These are phyloP conservation scores for Lactarius sp. DNA, from an alignment of 768 basidiomycete genomes.

Conservation along the genomic window DNA sequence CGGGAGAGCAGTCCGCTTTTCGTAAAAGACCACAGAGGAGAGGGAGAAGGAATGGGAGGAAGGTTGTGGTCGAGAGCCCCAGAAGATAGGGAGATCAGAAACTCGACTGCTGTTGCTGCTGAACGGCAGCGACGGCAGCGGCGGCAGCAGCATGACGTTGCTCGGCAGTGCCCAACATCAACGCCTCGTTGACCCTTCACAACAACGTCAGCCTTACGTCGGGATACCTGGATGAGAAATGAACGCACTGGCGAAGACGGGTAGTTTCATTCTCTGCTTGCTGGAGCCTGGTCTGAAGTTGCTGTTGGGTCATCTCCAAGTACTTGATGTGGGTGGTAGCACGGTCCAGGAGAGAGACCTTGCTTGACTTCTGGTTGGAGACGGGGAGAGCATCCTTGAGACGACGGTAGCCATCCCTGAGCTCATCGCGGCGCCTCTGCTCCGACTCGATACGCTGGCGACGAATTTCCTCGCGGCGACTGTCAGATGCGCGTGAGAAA, in stretches of 20 bases:
- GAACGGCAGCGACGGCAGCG: slow-evolving; percentile 50
- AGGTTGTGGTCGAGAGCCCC: slow-evolving; percentile 6
- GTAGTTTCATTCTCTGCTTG: slow-evolving; percentile 75
- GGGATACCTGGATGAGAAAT: neutral
- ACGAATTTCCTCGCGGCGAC: slow-evolving; percentile 85
- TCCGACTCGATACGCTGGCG: slow-evolving; percentile 92
- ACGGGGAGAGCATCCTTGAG: slow-evolving; percentile 88
- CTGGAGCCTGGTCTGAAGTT: slow-evolving; percentile 71
- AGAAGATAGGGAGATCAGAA: slow-evolving; percentile 39
- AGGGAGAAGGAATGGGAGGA: neutral
- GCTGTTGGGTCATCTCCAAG: slow-evolving; percentile 73
- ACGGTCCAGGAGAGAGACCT: slow-evolving; percentile 84
- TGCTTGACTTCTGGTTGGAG: slow-evolving; percentile 90
- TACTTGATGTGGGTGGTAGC: slow-evolving; percentile 84
- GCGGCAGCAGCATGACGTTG: slow-evolving; percentile 59
- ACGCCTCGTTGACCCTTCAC: slow-evolving; percentile 72
- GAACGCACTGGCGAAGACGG: slow-evolving; percentile 59
- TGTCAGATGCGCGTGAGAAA: slow-evolving; percentile 26
- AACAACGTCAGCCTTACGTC: slow-evolving; percentile 12
- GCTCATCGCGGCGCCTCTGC: slow-evolving; percentile 87
- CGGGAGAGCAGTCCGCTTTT: slow-evolving; percentile 25
- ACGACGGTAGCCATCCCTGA: slow-evolving; percentile 85
- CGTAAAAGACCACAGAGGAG: slow-evolving; percentile 25
- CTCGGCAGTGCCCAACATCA: slow-evolving; percentile 81
- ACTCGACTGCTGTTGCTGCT: slow-evolving; percentile 38